Percentiles rank a stretch among this genome's conserved stretches.
phyloP scores from a whole-genome alignment of 257 asterid species.

The Paraleonurus japonicus region DNA sequence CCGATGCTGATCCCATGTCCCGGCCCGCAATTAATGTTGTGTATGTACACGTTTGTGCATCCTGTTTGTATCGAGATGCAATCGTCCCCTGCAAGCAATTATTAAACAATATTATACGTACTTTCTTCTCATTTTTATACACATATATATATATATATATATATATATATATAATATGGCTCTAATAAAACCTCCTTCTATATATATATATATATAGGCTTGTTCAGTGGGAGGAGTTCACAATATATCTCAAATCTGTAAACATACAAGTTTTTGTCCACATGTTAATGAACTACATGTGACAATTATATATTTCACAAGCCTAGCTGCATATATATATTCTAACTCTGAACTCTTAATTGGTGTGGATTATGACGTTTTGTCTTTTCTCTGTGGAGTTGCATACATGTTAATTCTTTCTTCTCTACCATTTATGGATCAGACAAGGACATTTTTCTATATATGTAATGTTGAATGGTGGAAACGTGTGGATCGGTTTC shows the following conservation, averaged over 20 bases:
- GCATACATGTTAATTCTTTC: conserved; percentile 5
- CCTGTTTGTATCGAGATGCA: conserved; percentile 89
- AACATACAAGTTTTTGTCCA: too few species aligned
- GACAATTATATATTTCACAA: neutral
- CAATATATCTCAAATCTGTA: too few species aligned
- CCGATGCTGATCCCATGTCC: conserved; percentile 99
- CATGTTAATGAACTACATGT: neutral
- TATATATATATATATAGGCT: too few species aligned
- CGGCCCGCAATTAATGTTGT: conserved; percentile 76
- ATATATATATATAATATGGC: too few species aligned
- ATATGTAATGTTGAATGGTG: conserved; percentile 20
- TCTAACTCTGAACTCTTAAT: conserved; percentile 1
- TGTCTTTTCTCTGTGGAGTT: conserved; percentile 25
- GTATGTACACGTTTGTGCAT: conserved; percentile 67
- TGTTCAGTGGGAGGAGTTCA: too few species aligned
- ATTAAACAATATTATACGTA: too few species aligned
- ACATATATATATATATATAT: too few species aligned
- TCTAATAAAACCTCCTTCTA: too few species aligned
- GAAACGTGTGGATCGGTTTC: conserved; percentile 30
- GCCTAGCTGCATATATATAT: neutral
- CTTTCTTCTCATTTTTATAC: too few species aligned
- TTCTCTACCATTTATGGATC: neutral
- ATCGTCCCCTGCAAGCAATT: conserved; percentile 72
- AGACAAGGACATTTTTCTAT: conserved; percentile 27
- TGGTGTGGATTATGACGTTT: neutral